Conservation (phyloP, 2,329 filamentous ascomycete species). For the Pyrenochaeta sp. region DNA sequence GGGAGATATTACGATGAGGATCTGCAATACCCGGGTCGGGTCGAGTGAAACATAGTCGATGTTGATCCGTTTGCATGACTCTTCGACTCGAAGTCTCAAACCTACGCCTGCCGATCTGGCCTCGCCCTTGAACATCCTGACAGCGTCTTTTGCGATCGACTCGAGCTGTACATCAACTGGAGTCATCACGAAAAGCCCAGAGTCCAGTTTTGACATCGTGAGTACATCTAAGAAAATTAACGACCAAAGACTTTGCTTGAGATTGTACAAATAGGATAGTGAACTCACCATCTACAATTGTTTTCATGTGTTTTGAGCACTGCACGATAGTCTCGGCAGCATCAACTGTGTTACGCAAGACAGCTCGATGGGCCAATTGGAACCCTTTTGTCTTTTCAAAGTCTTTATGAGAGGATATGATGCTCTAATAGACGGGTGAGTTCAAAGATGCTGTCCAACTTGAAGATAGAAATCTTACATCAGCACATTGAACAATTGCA, state of each 20-base stretch:
- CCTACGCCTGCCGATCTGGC: slow-evolving; percentile 39
- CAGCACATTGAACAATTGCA: slow-evolving; percentile 55
- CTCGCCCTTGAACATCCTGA: slow-evolving; percentile 52
- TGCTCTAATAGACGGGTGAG: slow-evolving; percentile 12
- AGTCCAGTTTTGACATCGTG: slow-evolving; percentile 56
- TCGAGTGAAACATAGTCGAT: slow-evolving; percentile 53
- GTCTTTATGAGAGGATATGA: slow-evolving; percentile 19
- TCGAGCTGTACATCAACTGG: slow-evolving; percentile 50
- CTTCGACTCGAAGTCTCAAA: slow-evolving; percentile 42
- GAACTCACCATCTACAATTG: slow-evolving; percentile 51
- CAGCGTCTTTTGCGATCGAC: slow-evolving; percentile 41
- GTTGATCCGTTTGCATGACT: slow-evolving; percentile 44
- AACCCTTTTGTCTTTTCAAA: slow-evolving; percentile 11
- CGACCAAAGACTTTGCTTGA: too few species aligned
- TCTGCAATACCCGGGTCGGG: slow-evolving; percentile 52
- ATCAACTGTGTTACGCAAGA: slow-evolving; percentile 36
- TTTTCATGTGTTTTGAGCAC: slow-evolving; percentile 57
- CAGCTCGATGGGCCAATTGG: slow-evolving; percentile 17
- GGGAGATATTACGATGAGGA: slow-evolving; percentile 25
- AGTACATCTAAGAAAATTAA: slow-evolving; percentile 41
- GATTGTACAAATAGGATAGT: too few species aligned
- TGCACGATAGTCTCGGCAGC: slow-evolving; percentile 54
- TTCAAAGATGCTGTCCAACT: too few species aligned
- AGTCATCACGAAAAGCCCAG: slow-evolving; percentile 51
- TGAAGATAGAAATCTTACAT: slow-evolving; percentile 15